These are phyloP conservation scores for Ambrosiella cleistominuta DNA, from an alignment of 2,329 filamentous ascomycete species.

Conservation along the genomic window DNA sequence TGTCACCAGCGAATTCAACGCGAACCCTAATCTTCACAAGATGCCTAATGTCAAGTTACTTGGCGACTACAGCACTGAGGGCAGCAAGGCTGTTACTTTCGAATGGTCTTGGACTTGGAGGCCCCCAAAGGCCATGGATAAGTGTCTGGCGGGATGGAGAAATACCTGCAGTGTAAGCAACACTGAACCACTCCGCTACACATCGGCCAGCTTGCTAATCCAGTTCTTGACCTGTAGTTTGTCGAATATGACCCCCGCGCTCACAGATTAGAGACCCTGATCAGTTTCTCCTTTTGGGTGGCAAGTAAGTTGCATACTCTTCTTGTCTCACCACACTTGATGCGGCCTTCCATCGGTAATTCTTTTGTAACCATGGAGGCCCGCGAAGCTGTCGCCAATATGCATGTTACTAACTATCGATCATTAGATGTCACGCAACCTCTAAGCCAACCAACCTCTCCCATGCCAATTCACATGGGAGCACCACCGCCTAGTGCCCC, in stretches of 20 bases:
- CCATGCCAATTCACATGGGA: conserved; percentile 52
- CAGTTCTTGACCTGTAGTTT: conserved; percentile 38
- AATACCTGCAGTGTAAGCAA: conserved; percentile 70
- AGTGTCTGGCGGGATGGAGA: conserved; percentile 80
- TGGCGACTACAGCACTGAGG: conserved; percentile 75
- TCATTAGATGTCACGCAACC: conserved; percentile 26
- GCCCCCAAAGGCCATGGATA: conserved; percentile 64
- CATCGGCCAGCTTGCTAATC: conserved; percentile 1
- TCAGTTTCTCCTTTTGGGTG: conserved; percentile 91
- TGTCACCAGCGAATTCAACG: conserved; percentile 87
- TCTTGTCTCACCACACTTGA: background rate
- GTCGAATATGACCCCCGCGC: conserved; percentile 92
- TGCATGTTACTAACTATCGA: background rate
- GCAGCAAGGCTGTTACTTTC: conserved; percentile 70
- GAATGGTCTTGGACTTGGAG: conserved; percentile 97
- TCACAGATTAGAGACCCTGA: conserved; percentile 73
- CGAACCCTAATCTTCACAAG: conserved; percentile 92
- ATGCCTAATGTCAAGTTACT: conserved; percentile 90
- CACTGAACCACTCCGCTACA: background rate
- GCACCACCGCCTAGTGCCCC: conserved; percentile 35
- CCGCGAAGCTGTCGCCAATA: background rate
- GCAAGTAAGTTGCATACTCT: conserved; percentile 39
- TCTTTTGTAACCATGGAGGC: background rate
- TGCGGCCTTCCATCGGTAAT: background rate
- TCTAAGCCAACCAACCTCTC: conserved; percentile 43